Evolutionary conservation across 1,284 basidiomycete genomes (phyloP).

Genomic region (Ceratobasidium sp.): DNA sequence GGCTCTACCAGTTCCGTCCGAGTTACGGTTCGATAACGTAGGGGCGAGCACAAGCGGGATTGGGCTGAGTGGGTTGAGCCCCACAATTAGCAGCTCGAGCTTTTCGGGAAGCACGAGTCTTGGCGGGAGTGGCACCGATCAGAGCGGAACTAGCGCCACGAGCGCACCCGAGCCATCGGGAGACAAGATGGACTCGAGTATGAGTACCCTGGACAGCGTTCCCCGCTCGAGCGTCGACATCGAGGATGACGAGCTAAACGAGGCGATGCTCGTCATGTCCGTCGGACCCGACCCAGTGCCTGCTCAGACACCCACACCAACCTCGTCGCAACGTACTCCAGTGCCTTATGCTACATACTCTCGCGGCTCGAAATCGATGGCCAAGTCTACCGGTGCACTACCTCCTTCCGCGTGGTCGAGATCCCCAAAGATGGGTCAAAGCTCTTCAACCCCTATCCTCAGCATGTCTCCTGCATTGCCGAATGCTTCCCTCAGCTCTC

Average conservation of each 20-base stretch:
- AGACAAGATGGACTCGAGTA: constrained; percentile 51
- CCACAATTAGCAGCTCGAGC: constrained; percentile 32
- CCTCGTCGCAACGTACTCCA: constrained; percentile 2
- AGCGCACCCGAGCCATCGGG: not conserved
- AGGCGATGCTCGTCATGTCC: constrained; percentile 80
- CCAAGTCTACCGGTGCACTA: constrained; percentile 47
- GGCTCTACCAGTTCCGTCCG: constrained; percentile 58
- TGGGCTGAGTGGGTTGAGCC: constrained; percentile 26
- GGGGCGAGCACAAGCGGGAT: constrained; percentile 5
- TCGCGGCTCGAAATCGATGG: constrained; percentile 19
- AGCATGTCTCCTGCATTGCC: constrained; percentile 11
- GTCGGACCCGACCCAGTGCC: constrained; percentile 61
- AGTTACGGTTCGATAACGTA: constrained; percentile 36
- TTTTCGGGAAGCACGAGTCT: constrained; percentile 13
- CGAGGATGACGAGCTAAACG: constrained; percentile 77
- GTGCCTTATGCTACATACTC: constrained; percentile 22
- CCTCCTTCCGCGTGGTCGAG: constrained; percentile 48
- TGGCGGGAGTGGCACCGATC: not conserved
- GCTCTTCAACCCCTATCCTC: constrained; percentile 47
- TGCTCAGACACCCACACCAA: constrained; percentile 41
- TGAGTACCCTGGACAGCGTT: constrained; percentile 52
- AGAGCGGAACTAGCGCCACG: not conserved
- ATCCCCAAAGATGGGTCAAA: constrained; percentile 49
- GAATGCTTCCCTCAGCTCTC: constrained; percentile 1
- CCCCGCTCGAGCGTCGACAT: constrained; percentile 56